A percentile compares a stretch with the other conserved stretches of the same genome.
Evolutionary conservation across 805 yeast genomes (phyloP).

Genomic region (Yarrowia deformans): DNA sequence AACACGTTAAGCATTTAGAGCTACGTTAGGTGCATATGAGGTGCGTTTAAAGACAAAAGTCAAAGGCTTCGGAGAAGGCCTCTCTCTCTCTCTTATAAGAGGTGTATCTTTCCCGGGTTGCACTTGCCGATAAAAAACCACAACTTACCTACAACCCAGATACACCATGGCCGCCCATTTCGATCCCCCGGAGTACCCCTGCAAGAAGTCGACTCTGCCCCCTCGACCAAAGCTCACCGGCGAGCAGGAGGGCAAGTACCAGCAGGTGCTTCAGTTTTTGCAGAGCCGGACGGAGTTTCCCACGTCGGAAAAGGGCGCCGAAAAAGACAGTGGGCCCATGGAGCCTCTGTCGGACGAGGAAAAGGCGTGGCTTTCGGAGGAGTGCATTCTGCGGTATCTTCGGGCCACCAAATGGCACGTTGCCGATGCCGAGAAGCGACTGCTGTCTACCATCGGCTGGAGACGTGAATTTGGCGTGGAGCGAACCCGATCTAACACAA

Average conservation of each 20-base stretch:
- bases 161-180: slow-evolving; percentile 42
- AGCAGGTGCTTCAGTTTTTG: slow-evolving; percentile 65
- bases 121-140: neutral
- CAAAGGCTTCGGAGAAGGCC: neutral
- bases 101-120: neutral
- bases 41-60: slow-evolving; percentile 13
- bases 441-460: slow-evolving; percentile 85
- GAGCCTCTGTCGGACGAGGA: slow-evolving; percentile 60
- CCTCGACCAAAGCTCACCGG: slow-evolving; percentile 56
- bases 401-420: slow-evolving; percentile 93
- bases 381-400: slow-evolving; percentile 86
- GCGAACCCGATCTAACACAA: slow-evolving; percentile 39
- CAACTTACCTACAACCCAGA: neutral
- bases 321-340: slow-evolving; percentile 52
- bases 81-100: neutral
- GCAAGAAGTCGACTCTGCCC: slow-evolving; percentile 61
- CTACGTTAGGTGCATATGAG: slow-evolving; percentile 4
- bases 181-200: slow-evolving; percentile 66
- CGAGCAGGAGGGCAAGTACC: slow-evolving; percentile 67
- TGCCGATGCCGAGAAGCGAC: slow-evolving; percentile 72
- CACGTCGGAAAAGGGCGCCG: slow-evolving; percentile 47
- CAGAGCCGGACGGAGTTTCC: slow-evolving; percentile 58
- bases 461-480: slow-evolving; percentile 87
- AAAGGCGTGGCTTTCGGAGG: slow-evolving; percentile 91
- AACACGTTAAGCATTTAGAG: slow-evolving; percentile 4